Base-by-base conservation (phyloP, 2,329 filamentous ascomycete genomes). In the Colletotrichum truncatum region DNA sequence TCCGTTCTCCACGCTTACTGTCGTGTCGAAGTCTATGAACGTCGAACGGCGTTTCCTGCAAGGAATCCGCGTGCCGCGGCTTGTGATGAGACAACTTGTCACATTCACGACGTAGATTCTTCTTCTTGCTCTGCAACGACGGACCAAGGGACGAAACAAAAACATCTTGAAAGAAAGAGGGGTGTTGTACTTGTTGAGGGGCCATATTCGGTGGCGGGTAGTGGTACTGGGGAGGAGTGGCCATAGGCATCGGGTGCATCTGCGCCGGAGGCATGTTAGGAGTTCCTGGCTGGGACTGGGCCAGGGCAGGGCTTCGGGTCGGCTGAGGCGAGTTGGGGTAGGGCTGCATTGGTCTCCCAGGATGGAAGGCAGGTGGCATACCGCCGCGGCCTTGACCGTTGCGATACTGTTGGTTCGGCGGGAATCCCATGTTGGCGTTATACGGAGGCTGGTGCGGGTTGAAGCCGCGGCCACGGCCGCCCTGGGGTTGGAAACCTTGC, bases 271-370 rank as follows among this genome's bases (percentile, higher is more conserved):
- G 86, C 89, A 89, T 89, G 81, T 91, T 88, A 67, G 92, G 90
- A 28, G 90, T 92, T 68, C 86, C 86, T 63, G 91, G 89, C 71
- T 91, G 85, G 34, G 89, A 88, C 60, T 86, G 86, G 26, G 88
- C 80, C 59, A 92, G 81, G 30, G 89, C 89, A 67, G 91, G 87
- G 81, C 91, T 91, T 74, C 86, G 85, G 58, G 82, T 79, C 69
- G 90, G 86, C 72, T 90, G 88, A 36, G 89, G 90, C 39, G 89
- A 92, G 80, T 89, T 90, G 41, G 86, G 84, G 70, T 84, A 87
- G 74, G 79, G 72, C 74, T 83, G 75, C 60, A 67, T 67, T 72
- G 73, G 59, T 71, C 73, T 45, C 71, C 72, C 38, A 70, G 82
- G 72, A 59, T 82, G 80, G 73, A 81, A 82, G 36, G 79, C 68